These are phyloP conservation scores for Trametes cubensis DNA, from an alignment of 768 basidiomycete genomes.

Conservation along the genomic window DNA sequence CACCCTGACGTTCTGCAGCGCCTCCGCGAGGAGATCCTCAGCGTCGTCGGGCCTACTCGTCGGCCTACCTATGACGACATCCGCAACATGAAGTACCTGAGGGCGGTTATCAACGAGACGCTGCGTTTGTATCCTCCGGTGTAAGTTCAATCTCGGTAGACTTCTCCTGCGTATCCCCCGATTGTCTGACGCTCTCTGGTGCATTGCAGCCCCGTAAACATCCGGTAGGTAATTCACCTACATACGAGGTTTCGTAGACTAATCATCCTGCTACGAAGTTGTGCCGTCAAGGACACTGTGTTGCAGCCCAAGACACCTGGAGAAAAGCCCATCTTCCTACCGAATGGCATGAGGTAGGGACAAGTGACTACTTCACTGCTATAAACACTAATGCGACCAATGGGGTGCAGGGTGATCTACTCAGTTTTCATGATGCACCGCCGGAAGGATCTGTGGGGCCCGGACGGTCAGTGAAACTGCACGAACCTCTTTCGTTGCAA, in stretches of 20 bases:
- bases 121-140: conserved; percentile 29
- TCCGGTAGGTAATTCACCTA: neutral
- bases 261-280: neutral
- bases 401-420: conserved; percentile 16
- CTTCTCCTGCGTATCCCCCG: too few species aligned
- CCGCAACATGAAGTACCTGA: conserved; percentile 54
- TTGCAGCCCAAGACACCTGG: conserved; percentile 29
- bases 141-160: neutral
- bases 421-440: conserved; percentile 36
- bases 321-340: conserved; percentile 8
- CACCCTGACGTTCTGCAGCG: conserved; percentile 49
- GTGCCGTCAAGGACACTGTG: conserved; percentile 31
- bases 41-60: conserved; percentile 45
- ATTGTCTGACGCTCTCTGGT: neutral
- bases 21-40: conserved; percentile 54
- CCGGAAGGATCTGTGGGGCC: conserved; percentile 57
- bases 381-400: neutral
- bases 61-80: conserved; percentile 59
- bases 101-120: conserved; percentile 28
- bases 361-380: neutral
- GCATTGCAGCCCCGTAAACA: conserved; percentile 10
- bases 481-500: neutral
- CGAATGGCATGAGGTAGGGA: conserved; percentile 16
- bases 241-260: neutral
- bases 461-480: conserved; percentile 41